Percentiles rank a stretch among this genome's conserved stretches.
Evolutionary conservation across 73 alveolate genomes (phyloP).

Genomic region (Tetrahymena thermophila): DNA sequence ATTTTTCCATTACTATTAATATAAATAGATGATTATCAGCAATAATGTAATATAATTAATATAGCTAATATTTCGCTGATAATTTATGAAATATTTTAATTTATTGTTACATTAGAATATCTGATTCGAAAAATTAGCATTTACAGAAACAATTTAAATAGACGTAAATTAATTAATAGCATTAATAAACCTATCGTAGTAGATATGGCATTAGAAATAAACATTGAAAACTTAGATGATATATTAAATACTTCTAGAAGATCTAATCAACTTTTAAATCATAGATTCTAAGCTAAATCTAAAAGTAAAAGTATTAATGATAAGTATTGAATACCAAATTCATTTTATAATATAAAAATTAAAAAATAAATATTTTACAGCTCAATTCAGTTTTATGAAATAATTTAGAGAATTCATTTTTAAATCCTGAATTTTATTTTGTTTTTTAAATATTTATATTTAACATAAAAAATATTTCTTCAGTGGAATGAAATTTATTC

Average conservation of each 20-base stretch:
- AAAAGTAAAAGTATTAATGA: too few species aligned
- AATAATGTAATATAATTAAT: background rate
- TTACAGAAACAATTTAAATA: background rate
- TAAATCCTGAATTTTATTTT: too few species aligned
- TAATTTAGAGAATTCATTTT: too few species aligned
- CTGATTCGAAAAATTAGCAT: background rate
- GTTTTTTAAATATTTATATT: too few species aligned
- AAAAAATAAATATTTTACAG: too few species aligned
- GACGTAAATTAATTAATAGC: background rate
- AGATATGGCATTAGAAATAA: background rate
- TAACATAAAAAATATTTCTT: too few species aligned
- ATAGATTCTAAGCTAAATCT: too few species aligned
- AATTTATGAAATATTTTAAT: background rate
- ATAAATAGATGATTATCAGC: background rate
- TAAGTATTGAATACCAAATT: too few species aligned
- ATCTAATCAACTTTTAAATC: background rate
- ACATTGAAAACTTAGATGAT: background rate
- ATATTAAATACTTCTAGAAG: background rate
- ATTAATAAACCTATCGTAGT: background rate
- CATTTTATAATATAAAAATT: too few species aligned
- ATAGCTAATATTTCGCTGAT: background rate
- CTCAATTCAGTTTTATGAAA: too few species aligned
- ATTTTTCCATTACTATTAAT: background rate
- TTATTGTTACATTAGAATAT: background rate
- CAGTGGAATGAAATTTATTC: too few species aligned